A percentile compares a stretch with the other conserved stretches of the same genome.
Evolutionary conservation across 148 eudicot genomes (phyloP).

Genomic region (Vaccinium macrocarpon): DNA sequence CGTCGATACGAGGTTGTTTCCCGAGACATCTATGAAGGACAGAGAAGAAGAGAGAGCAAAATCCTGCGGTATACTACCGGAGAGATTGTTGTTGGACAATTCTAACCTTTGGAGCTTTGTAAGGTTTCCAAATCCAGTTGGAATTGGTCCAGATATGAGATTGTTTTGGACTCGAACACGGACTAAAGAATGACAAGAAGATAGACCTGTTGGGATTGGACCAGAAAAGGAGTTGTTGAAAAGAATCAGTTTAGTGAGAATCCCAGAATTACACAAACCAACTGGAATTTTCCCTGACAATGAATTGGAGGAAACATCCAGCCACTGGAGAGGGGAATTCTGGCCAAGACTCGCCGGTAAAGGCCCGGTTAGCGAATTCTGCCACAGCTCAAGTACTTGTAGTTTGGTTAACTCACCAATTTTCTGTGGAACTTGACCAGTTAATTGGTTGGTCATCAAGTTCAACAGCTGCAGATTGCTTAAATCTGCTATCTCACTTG

Average conservation of each 20-base stretch:
- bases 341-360: constrained; percentile 71
- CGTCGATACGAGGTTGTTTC: constrained; percentile 59
- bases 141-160: constrained; percentile 59
- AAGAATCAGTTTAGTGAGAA: constrained; percentile 77
- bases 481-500: constrained; percentile 45
- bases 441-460: constrained; percentile 64
- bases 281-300: constrained; percentile 67
- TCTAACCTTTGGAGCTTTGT: constrained; percentile 73
- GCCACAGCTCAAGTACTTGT: constrained; percentile 77
- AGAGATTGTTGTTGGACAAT: constrained; percentile 62
- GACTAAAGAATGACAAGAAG: constrained; percentile 61
- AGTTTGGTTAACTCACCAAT: constrained; percentile 45
- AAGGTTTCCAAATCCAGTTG: constrained; percentile 70
- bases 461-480: constrained; percentile 65
- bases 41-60: constrained; percentile 60
- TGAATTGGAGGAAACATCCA: constrained; percentile 84
- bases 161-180: constrained; percentile 83
- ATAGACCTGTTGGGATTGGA: constrained; percentile 53
- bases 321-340: constrained; percentile 66
- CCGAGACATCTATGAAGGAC: constrained; percentile 74
- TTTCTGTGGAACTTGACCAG: constrained; percentile 53
- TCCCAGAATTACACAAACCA: constrained; percentile 53
- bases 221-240: constrained; percentile 81
- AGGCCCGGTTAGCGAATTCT: constrained; percentile 67
- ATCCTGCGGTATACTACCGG: constrained; percentile 71